Conservation (phyloP, 257 asterid species). For the Capsicum chinense region DNA sequence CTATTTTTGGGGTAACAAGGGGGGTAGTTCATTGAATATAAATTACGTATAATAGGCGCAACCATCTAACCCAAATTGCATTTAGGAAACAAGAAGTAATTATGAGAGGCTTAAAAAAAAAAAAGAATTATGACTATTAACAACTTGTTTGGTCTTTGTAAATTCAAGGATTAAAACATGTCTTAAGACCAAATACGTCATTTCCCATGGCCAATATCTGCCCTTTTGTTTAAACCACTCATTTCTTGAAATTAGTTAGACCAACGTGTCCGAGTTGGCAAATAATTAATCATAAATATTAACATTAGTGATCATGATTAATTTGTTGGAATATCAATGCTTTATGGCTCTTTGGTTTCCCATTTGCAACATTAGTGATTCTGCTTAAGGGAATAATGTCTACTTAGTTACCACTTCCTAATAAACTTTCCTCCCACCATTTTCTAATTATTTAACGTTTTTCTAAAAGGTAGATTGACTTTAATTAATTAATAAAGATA, state of each 20-base stretch:
- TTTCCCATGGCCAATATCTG: not conserved
- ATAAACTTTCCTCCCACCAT: conserved; percentile 3
- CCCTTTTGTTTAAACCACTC: not conserved
- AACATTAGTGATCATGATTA: not conserved
- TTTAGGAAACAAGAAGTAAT: not conserved
- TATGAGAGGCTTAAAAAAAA: not conserved
- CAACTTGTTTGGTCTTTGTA: conserved; percentile 7
- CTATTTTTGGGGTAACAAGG: not conserved
- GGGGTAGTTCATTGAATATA: not conserved
- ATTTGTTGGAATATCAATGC: not conserved
- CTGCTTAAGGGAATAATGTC: not conserved
- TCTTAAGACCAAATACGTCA: not conserved
- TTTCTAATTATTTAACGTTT: not conserved
- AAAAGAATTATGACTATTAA: not conserved
- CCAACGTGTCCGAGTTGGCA: not conserved
- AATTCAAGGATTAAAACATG: not conserved
- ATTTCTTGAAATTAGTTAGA: not conserved
- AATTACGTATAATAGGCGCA: conserved; percentile 7
- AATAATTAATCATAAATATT: not conserved
- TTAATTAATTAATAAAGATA: not conserved
- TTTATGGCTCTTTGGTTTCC: not conserved
- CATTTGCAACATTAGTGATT: not conserved
- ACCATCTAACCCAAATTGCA: conserved; percentile 7
- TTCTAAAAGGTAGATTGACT: not conserved
- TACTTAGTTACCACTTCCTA: not conserved